Conservation (phyloP, 129 eudicot genomes). For the Heracleum sosnowskyi region DNA sequence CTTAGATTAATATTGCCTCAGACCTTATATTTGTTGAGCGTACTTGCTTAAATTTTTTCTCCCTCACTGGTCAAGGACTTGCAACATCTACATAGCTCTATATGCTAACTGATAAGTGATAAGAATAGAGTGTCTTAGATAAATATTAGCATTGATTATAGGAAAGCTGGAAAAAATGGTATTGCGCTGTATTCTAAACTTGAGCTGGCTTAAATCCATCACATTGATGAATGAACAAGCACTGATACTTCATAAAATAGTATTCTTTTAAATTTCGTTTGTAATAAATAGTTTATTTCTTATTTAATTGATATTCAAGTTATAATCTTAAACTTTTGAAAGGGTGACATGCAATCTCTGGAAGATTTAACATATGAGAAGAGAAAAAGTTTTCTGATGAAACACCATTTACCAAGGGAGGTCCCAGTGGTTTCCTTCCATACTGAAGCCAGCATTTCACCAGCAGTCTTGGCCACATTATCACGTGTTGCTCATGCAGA, state of each 20-base stretch:
- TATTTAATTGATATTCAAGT: neutral
- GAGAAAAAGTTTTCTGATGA: constrained; percentile 57
- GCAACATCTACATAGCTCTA: neutral
- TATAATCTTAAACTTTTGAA: constrained; percentile 23
- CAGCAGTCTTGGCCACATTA: constrained; percentile 74
- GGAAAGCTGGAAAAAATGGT: neutral
- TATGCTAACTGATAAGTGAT: neutral
- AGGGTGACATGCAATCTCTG: constrained; percentile 95
- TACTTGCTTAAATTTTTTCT: neutral
- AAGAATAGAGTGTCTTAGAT: neutral
- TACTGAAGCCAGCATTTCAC: constrained; percentile 86
- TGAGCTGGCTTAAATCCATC: neutral
- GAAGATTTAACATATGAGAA: constrained; percentile 83
- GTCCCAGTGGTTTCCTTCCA: constrained; percentile 80
- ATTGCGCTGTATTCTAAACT: neutral
- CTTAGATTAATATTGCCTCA: neutral
- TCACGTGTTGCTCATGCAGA: constrained; percentile 91
- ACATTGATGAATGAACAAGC: neutral
- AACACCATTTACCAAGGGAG: constrained; percentile 53
- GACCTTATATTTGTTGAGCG: neutral
- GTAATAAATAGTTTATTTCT: neutral
- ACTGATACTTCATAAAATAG: neutral
- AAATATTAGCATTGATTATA: neutral
- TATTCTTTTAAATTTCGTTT: neutral
- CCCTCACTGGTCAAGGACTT: neutral